These are phyloP conservation scores for Leccinum disarticulatum DNA, from an alignment of 768 basidiomycete species.

Conservation along the genomic window DNA sequence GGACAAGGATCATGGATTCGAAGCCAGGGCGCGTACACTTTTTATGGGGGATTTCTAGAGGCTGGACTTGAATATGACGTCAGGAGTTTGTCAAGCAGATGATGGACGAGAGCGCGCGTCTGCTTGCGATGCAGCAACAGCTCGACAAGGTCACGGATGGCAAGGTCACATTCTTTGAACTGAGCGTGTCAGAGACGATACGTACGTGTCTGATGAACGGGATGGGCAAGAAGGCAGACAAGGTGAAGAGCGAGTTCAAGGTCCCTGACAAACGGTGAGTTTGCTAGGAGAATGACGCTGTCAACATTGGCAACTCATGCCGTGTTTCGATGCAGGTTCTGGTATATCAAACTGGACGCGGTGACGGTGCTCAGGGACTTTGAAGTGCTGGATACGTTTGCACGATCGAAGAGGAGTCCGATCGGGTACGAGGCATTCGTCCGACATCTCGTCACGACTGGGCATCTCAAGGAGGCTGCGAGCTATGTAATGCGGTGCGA, in stretches of 20 bases:
- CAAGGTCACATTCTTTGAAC: constrained; percentile 76
- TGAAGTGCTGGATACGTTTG: constrained; percentile 81
- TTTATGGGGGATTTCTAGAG: no score
- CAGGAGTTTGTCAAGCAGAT: constrained; percentile 51
- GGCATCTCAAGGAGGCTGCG: constrained; percentile 73
- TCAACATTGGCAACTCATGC: not conserved
- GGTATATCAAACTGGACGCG: constrained; percentile 88
- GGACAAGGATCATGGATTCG: constrained; percentile 88
- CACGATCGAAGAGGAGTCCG: constrained; percentile 85
- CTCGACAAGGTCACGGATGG: constrained; percentile 84
- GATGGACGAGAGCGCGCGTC: constrained; percentile 79
- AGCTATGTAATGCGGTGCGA: constrained; percentile 84
- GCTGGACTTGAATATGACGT: not conserved
- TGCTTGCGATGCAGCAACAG: constrained; percentile 82
- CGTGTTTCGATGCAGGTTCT: constrained; percentile 58
- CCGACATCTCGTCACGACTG: constrained; percentile 70
- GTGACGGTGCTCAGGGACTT: constrained; percentile 81
- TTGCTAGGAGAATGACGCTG: not conserved
- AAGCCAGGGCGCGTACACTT: constrained; percentile 69
- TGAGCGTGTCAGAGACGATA: constrained; percentile 87
- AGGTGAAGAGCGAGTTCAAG: constrained; percentile 85
- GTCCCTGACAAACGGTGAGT: constrained; percentile 90
- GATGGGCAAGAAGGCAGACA: constrained; percentile 86
- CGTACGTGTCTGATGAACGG: constrained; percentile 63
- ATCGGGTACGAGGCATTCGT: constrained; percentile 96